Percentiles rank a stretch among this genome's conserved stretches.
These are phyloP conservation scores for Hemileccinum rubropunctum DNA, from an alignment of 768 basidiomycete species.

Conservation along the genomic window DNA sequence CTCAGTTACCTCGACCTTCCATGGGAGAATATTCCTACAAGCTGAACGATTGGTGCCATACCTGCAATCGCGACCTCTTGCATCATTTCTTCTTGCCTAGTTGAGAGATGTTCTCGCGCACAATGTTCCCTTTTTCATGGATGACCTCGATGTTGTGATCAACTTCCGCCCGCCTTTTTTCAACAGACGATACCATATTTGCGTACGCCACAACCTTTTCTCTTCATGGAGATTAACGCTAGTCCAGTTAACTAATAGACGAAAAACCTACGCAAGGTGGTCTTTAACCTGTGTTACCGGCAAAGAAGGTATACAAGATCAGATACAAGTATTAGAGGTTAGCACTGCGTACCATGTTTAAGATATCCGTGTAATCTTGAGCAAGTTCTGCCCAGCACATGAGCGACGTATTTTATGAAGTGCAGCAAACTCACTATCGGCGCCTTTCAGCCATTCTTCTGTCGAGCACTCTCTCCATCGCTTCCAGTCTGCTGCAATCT, in stretches of 20 bases:
- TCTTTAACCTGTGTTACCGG: constrained; percentile 25
- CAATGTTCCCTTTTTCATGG: constrained; percentile 13
- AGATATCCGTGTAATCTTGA: constrained; percentile 15
- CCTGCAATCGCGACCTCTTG: not conserved
- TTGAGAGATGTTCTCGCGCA: constrained; percentile 23
- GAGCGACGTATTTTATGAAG: not conserved
- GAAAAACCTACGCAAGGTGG: constrained; percentile 22
- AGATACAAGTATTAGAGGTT: not conserved
- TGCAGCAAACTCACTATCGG: constrained; percentile 22
- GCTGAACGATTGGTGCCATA: not conserved
- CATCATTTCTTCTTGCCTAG: constrained; percentile 16
- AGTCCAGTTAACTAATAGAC: not conserved
- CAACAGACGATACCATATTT: constrained; percentile 20
- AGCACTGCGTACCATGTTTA: constrained; percentile 20
- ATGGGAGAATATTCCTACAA: not conserved
- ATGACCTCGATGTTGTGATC: constrained; percentile 17
- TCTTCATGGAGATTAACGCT: constrained; percentile 14
- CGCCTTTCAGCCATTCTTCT: constrained; percentile 31
- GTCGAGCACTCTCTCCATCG: constrained; percentile 28
- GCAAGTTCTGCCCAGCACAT: constrained; percentile 17
- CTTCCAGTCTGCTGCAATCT: constrained; percentile 22
- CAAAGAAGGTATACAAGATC: not conserved
- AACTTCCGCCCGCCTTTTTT: constrained; percentile 19
- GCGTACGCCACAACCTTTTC: constrained; percentile 20
- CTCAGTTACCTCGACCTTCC: not conserved